Conservation (phyloP, 2,329 filamentous ascomycete species). For the Aspergillus aculeatus region DNA sequence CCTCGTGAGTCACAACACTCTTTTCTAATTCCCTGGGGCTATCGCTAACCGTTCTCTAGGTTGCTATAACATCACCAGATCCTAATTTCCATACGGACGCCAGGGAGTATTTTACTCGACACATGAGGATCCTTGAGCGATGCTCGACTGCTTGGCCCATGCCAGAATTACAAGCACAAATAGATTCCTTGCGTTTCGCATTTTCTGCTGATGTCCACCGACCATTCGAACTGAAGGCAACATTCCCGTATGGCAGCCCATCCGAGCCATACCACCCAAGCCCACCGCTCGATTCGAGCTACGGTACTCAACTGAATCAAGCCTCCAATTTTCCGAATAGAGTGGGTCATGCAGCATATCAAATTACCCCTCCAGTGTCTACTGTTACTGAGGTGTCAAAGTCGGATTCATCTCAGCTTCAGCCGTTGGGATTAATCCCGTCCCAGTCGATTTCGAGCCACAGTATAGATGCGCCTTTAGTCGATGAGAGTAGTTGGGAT, state of each 20-base stretch:
- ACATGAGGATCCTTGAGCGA: slow-evolving; percentile 89
- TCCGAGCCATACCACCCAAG: slow-evolving; percentile 62
- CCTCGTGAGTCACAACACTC: slow-evolving; percentile 63
- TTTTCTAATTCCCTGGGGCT: background rate
- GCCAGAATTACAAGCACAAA: slow-evolving; percentile 85
- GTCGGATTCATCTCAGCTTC: slow-evolving; percentile 73
- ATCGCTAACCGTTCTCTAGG: slow-evolving; percentile 50
- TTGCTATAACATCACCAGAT: slow-evolving; percentile 90
- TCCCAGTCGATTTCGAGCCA: slow-evolving; percentile 34
- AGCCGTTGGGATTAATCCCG: slow-evolving; percentile 50
- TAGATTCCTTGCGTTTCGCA: slow-evolving; percentile 82
- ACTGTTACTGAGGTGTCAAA: slow-evolving; percentile 70
- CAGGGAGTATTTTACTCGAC: slow-evolving; percentile 82
- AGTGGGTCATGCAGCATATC: slow-evolving; percentile 59
- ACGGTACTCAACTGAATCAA: slow-evolving; percentile 52
- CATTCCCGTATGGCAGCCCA: slow-evolving; percentile 83
- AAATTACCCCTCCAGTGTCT: slow-evolving; percentile 79
- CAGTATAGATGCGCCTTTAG: slow-evolving; percentile 56
- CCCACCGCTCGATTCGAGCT: slow-evolving; percentile 54
- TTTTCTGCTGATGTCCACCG: slow-evolving; percentile 84
- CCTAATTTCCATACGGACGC: slow-evolving; percentile 82
- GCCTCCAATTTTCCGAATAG: slow-evolving; percentile 45
- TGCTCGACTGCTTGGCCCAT: slow-evolving; percentile 82
- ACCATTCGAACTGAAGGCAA: slow-evolving; percentile 84
- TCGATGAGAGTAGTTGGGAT: slow-evolving; percentile 75